A percentile compares a stretch with the other conserved stretches of the same genome.
phyloP scores from a whole-genome alignment of 208 protist genomes.

The Leishmania amazonensis region DNA sequence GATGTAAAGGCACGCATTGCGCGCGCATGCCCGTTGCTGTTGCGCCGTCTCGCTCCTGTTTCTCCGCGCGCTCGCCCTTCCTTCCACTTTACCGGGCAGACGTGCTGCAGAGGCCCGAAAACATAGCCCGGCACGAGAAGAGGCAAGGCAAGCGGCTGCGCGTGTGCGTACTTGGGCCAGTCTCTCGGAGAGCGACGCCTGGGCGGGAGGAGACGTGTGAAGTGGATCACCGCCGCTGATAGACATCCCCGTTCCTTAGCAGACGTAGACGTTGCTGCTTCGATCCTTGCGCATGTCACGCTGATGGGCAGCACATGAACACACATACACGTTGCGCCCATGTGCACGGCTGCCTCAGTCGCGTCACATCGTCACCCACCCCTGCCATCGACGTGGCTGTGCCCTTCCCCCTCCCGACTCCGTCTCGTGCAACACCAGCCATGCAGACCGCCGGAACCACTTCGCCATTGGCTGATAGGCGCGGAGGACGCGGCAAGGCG shows the following conservation, averaged over 20 bases:
- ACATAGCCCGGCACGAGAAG: background rate
- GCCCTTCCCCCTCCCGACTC: background rate
- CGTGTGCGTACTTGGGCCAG: background rate
- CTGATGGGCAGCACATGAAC: background rate
- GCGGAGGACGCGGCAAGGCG: background rate
- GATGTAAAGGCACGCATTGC: background rate
- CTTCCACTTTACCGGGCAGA: background rate
- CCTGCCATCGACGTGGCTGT: background rate
- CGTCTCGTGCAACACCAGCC: background rate
- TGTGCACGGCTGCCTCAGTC: background rate
- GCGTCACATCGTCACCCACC: background rate
- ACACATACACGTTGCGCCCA: background rate
- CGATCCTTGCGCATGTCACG: background rate
- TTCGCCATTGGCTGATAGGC: background rate
- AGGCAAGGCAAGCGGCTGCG: background rate
- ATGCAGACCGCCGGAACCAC: background rate
- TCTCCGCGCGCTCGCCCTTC: background rate
- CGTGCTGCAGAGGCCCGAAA: background rate
- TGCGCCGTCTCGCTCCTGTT: background rate
- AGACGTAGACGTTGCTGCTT: background rate
- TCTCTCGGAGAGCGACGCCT: background rate
- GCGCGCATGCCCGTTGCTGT: background rate
- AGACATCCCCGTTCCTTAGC: background rate
- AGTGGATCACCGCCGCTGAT: background rate
- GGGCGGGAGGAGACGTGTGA: background rate